Evolutionary conservation across 2,329 filamentous ascomycete species (phyloP).

Genomic region (Cladosporium sp.): DNA sequence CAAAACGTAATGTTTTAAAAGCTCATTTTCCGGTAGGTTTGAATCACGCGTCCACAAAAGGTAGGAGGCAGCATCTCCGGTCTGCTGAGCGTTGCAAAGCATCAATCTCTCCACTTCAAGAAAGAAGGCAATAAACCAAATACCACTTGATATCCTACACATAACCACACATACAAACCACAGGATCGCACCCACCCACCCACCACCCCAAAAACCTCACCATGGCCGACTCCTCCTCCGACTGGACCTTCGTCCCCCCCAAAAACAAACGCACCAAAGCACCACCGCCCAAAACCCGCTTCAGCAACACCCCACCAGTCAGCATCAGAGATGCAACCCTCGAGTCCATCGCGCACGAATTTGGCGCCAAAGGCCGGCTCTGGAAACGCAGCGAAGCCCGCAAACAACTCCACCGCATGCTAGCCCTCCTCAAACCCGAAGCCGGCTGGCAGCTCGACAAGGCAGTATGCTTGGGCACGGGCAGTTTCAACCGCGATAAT

Average conservation of each 20-base stretch:
- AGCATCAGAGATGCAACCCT: conserved; percentile 23
- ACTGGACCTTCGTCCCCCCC: conserved; percentile 14
- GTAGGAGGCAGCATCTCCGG: not conserved
- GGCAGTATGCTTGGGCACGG: conserved; percentile 34
- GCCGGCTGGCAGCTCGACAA: conserved; percentile 27
- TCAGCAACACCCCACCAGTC: not conserved
- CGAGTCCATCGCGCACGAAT: conserved; percentile 24
- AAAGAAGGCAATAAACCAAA: not conserved
- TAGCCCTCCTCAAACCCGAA: conserved; percentile 26
- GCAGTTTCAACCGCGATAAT: conserved; percentile 35
- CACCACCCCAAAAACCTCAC: not conserved
- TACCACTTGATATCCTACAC: not conserved
- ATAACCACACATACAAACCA: not conserved
- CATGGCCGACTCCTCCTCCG: conserved; percentile 14
- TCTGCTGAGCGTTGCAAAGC: not conserved
- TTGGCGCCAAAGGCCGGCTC: conserved; percentile 23
- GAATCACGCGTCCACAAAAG: not conserved
- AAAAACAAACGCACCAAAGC: conserved; percentile 8
- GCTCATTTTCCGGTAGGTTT: not conserved
- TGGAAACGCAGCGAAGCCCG: conserved; percentile 29
- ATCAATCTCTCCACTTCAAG: not conserved
- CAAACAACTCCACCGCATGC: conserved; percentile 21
- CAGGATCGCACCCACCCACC: not conserved
- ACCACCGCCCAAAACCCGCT: not conserved
- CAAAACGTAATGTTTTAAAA: not conserved